Conservation (phyloP, 2,329 filamentous ascomycete genomes). For the Colletotrichum kahawae region DNA sequence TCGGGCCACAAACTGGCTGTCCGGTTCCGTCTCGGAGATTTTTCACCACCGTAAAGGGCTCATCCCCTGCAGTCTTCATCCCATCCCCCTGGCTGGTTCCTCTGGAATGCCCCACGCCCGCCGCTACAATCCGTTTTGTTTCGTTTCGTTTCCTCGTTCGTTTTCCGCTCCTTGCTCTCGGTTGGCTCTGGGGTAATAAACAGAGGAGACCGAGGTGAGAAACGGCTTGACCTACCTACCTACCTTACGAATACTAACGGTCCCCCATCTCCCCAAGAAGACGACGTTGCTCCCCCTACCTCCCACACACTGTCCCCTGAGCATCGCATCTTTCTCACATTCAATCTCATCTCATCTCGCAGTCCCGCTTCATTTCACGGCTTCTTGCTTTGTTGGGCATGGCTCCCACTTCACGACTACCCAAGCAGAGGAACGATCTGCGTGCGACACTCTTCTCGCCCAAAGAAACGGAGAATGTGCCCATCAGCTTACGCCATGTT, state of each 20-base stretch:
- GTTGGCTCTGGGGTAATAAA: conserved; percentile 14
- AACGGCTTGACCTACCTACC: neutral
- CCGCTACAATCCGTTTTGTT: conserved; percentile 10
- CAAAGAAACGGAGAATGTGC: neutral
- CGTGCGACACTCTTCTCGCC: neutral
- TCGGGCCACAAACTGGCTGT: conserved; percentile 1
- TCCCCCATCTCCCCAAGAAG: neutral
- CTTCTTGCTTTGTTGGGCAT: conserved; percentile 1
- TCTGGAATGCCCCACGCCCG: conserved; percentile 1
- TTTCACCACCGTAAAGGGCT: conserved; percentile 10
- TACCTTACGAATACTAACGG: neutral
- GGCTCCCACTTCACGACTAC: conserved; percentile 1
- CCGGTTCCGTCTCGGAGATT: conserved; percentile 20
- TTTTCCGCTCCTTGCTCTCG: conserved; percentile 1
- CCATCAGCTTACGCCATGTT: neutral
- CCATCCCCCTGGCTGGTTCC: neutral
- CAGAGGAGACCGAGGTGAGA: neutral
- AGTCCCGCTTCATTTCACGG: conserved; percentile 10
- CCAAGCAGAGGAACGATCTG: conserved; percentile 6
- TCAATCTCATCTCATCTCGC: conserved; percentile 5
- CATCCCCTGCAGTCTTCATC: conserved; percentile 14
- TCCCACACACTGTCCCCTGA: neutral
- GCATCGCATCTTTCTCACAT: neutral
- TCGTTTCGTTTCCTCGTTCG: conserved; percentile 15
- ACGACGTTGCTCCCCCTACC: neutral